Conservation (phyloP, 768 basidiomycete genomes). For the Amanita phalloides region DNA sequence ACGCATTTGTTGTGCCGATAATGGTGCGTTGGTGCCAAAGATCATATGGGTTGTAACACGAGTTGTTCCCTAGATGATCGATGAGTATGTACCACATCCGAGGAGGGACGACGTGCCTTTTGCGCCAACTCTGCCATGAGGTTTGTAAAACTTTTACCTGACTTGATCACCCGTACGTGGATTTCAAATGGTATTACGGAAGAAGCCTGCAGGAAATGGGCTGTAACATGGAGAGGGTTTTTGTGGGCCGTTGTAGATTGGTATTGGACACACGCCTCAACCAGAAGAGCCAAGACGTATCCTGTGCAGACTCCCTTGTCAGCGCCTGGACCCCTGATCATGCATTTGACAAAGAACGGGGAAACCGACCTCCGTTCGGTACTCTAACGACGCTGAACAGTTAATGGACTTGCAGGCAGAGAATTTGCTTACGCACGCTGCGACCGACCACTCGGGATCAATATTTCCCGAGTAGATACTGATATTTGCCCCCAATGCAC, state of each 20-base stretch:
- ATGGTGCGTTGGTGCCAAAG: conserved; percentile 36
- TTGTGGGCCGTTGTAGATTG: conserved; percentile 36
- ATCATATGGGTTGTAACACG: conserved; percentile 45
- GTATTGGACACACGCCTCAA: conserved; percentile 43
- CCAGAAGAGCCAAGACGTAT: conserved; percentile 42
- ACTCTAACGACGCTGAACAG: conserved; percentile 20
- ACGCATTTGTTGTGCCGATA: conserved; percentile 13
- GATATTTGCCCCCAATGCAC: conserved; percentile 7
- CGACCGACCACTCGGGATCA: conserved; percentile 35
- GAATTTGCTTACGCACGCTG: conserved; percentile 24
- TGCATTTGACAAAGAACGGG: neutral
- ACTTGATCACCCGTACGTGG: conserved; percentile 34
- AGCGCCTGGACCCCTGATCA: neutral
- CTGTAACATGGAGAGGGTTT: conserved; percentile 51
- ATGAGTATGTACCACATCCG: neutral
- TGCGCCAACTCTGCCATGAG: conserved; percentile 51
- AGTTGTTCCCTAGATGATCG: conserved; percentile 25
- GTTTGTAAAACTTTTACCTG: conserved; percentile 44
- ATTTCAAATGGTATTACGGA: conserved; percentile 32
- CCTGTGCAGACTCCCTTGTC: conserved; percentile 23
- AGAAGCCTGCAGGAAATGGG: conserved; percentile 44
- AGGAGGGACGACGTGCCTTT: conserved; percentile 22
- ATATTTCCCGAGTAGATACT: conserved; percentile 26
- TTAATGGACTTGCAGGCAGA: conserved; percentile 1
- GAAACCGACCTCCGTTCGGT: conserved; percentile 38